A percentile compares a stretch with the other conserved stretches of the same genome.
These are phyloP conservation scores for Chaetomium strumarium DNA, from an alignment of 2,329 filamentous ascomycete species.

Conservation along the genomic window DNA sequence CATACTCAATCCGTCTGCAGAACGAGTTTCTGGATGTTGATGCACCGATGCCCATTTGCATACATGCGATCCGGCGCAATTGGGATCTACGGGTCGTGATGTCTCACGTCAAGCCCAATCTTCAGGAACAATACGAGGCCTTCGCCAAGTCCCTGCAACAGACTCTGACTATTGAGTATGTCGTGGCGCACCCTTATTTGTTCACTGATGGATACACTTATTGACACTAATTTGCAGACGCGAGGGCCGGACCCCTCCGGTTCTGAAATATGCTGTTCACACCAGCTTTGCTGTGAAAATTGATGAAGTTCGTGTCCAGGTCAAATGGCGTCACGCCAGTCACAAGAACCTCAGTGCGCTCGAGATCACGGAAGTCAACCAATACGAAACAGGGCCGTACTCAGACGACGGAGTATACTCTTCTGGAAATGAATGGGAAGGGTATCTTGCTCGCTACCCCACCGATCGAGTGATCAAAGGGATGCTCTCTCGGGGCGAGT, in stretches of 20 bases:
- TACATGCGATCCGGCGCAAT: slow-evolving; percentile 29
- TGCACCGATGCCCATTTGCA: slow-evolving; percentile 1
- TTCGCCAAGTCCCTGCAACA: slow-evolving; percentile 26
- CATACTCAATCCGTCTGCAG: slow-evolving; percentile 21
- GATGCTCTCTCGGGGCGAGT: slow-evolving; percentile 16
- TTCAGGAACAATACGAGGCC: slow-evolving; percentile 20
- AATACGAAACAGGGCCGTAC: slow-evolving; percentile 9
- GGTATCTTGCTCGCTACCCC: slow-evolving; percentile 4
- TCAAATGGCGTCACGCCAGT: slow-evolving; percentile 20
- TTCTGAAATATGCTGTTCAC: slow-evolving; percentile 10
- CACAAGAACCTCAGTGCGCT: slow-evolving; percentile 11
- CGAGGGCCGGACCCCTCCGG: not conserved
- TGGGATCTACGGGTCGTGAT: slow-evolving; percentile 29
- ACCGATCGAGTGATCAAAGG: not conserved
- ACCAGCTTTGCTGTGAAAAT: not conserved
- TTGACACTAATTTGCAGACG: slow-evolving; percentile 4
- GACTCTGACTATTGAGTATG: slow-evolving; percentile 24
- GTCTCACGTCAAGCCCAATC: slow-evolving; percentile 17
- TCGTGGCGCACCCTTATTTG: not conserved
- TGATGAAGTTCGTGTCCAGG: slow-evolving; percentile 15
- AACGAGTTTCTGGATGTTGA: not conserved
- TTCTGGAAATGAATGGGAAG: not conserved
- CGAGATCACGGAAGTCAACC: slow-evolving; percentile 22
- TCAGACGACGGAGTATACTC: not conserved
- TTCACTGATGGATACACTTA: not conserved